Evolutionary conservation across 192 early-diverging fungal species (phyloP), one percentile per base, ranked within the genome.

Genomic region (Haplosporangium gracile): DNA sequence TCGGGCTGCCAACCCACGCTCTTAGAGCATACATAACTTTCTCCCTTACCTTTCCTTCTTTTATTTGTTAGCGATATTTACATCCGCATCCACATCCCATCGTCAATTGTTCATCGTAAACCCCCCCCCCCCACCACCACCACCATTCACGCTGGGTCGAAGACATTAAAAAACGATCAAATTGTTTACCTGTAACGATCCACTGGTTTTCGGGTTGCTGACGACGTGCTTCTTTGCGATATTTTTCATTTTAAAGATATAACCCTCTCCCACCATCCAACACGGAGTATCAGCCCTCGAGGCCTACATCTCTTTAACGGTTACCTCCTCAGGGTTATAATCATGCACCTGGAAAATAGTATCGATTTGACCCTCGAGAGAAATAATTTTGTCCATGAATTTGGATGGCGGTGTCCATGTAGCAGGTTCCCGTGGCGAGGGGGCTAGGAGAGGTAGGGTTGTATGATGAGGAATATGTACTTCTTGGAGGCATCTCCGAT

Each of bases 281-380:
- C 72, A 71, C 6, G 77, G 80, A 40, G 69, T 45, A 1, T 60
- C 68, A 45, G 29, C 45, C 4, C 71, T 45, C 34, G 75, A 78
- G 5, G 51, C 26, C 39, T 78, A 39, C 11, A 87, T 11, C 29
- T 87, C 72, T 16, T 43, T 49, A 2, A 87, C 68, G 10, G 53
- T 73, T 9, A 81, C 34, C 18, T 79, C 85, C 45, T 81, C 71
- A n/a, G 40, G 49, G 39, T 63, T 78, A 36, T 75, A 70, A 45
- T 87, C 76, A 43, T 87, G 85, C 0, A 76, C 79, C 2, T 79
- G 85, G 49, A 81, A 81, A 18, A 87, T 72, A 24, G 76, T 75
- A 11, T 78, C 76, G 24, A 87, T 65, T 13, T 77, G 38, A 13
- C 22, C 68, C 29, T 87, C 74, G 29, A 81, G 29, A n/a, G 70